These are phyloP conservation scores for Hanseniaspora taiwanica DNA, from an alignment of 805 yeast genomes.

Conservation along the genomic window DNA sequence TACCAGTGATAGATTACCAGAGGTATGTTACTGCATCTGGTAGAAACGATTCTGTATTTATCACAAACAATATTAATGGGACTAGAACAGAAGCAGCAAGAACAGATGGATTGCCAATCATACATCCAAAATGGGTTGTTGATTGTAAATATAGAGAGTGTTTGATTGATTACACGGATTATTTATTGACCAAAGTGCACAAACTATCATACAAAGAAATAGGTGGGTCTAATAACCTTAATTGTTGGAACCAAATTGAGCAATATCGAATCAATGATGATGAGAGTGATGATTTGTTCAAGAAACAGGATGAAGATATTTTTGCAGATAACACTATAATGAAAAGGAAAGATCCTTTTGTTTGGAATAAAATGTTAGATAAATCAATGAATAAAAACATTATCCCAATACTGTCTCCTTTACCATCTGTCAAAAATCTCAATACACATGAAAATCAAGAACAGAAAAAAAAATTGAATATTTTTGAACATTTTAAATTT, in stretches of 20 bases:
- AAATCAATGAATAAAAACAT: not conserved
- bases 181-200: slow-evolving; percentile 11
- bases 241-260: slow-evolving; percentile 20
- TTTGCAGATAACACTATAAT: not conserved
- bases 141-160: slow-evolving; percentile 29
- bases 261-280: slow-evolving; percentile 3
- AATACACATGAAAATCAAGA: not conserved
- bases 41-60: slow-evolving; percentile 9
- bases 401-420: too few species aligned
- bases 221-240: slow-evolving; percentile 20
- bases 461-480: not conserved
- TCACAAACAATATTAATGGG: slow-evolving; percentile 16
- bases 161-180: slow-evolving; percentile 24
- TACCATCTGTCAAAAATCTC: not conserved
- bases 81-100: slow-evolving; percentile 24
- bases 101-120: slow-evolving; percentile 28
- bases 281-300: not conserved
- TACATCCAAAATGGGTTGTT: slow-evolving; percentile 32
- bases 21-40: not conserved
- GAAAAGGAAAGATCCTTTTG: not conserved
- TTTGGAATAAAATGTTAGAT: not conserved
- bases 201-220: slow-evolving; percentile 16
- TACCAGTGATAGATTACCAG: not conserved
- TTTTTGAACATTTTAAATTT: slow-evolving; percentile 11
- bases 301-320: not conserved